phyloP scores from a whole-genome alignment of 2,329 filamentous ascomycete species.

The Cryoendolithus antarcticus region DNA sequence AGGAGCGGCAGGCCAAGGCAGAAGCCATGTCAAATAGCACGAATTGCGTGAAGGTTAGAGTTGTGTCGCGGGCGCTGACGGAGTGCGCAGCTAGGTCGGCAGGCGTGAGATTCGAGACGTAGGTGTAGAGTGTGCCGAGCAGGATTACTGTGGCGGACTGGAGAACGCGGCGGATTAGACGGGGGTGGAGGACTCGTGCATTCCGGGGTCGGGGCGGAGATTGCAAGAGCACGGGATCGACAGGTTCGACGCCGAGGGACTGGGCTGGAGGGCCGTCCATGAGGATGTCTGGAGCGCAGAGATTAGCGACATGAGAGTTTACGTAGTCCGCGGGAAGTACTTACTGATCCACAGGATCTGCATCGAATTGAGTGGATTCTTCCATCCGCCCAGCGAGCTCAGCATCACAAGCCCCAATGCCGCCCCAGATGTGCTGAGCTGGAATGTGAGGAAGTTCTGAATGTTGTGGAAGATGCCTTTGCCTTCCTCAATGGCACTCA shows the following conservation, averaged over 20 bases:
- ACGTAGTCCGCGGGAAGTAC: conserved; percentile 25
- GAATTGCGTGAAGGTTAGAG: conserved; percentile 98
- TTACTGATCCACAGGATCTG: conserved; percentile 99
- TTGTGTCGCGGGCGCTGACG: conserved; percentile 87
- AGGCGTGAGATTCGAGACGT: conserved; percentile 77
- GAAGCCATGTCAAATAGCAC: conserved; percentile 99
- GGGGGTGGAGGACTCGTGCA: conserved; percentile 79
- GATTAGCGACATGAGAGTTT: not conserved
- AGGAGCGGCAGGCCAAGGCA: conserved; percentile 81
- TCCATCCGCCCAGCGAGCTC: conserved; percentile 85
- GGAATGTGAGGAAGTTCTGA: conserved; percentile 97
- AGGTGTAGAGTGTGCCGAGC: conserved; percentile 80
- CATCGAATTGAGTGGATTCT: conserved; percentile 95
- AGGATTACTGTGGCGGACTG: conserved; percentile 85
- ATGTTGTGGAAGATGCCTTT: conserved; percentile 99
- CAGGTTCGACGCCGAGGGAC: conserved; percentile 87
- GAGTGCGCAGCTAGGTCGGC: conserved; percentile 47
- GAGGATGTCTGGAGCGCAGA: conserved; percentile 63
- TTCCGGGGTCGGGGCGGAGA: conserved; percentile 76
- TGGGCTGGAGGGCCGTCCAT: conserved; percentile 98
- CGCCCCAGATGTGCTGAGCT: conserved; percentile 91
- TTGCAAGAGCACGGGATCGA: conserved; percentile 88
- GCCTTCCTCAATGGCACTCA: conserved; percentile 93
- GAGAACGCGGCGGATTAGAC: conserved; percentile 71
- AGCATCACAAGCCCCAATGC: conserved; percentile 82